A percentile compares a stretch with the other conserved stretches of the same genome.
Conservation (phyloP, 1,139 yeast species). For the Suhomyces bribrorum region DNA sequence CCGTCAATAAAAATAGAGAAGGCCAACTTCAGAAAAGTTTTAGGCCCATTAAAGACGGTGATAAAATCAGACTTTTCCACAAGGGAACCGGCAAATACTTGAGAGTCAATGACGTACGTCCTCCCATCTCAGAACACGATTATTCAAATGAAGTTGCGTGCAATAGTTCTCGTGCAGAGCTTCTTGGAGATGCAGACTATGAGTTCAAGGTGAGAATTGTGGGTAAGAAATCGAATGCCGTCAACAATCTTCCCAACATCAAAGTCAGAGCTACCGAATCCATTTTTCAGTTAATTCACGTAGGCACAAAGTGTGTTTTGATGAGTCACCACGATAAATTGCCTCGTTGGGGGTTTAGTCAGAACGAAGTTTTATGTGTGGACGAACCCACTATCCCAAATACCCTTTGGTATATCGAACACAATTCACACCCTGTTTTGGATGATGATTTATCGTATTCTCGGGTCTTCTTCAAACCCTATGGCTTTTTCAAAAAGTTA, state of each 20-base stretch:
- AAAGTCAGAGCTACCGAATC: constrained; percentile 54
- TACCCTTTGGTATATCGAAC: constrained; percentile 67
- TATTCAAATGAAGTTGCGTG: constrained; percentile 75
- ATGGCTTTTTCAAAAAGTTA: constrained; percentile 30
- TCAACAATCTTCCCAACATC: constrained; percentile 35
- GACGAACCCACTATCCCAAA: constrained; percentile 59
- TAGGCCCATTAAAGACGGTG: constrained; percentile 49
- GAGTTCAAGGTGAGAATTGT: constrained; percentile 50
- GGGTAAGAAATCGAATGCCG: constrained; percentile 27
- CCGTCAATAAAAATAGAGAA: constrained; percentile 31
- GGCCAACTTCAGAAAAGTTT: constrained; percentile 33
- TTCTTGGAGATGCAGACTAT: constrained; percentile 51
- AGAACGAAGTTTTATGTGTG: constrained; percentile 76
- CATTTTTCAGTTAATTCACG: constrained; percentile 59
- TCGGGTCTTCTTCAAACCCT: constrained; percentile 25
- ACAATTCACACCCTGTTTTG: constrained; percentile 53
- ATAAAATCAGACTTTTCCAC: constrained; percentile 61
- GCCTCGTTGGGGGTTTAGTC: constrained; percentile 70
- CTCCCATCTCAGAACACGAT: constrained; percentile 81
- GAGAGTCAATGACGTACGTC: constrained; percentile 58
- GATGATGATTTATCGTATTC: constrained; percentile 31
- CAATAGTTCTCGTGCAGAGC: constrained; percentile 50
- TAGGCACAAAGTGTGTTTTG: constrained; percentile 60
- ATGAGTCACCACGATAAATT: constrained; percentile 61
- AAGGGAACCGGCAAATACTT: constrained; percentile 59